Base-by-base conservation (phyloP, 345 rosid genomes). In the Turnera subulata region DNA sequence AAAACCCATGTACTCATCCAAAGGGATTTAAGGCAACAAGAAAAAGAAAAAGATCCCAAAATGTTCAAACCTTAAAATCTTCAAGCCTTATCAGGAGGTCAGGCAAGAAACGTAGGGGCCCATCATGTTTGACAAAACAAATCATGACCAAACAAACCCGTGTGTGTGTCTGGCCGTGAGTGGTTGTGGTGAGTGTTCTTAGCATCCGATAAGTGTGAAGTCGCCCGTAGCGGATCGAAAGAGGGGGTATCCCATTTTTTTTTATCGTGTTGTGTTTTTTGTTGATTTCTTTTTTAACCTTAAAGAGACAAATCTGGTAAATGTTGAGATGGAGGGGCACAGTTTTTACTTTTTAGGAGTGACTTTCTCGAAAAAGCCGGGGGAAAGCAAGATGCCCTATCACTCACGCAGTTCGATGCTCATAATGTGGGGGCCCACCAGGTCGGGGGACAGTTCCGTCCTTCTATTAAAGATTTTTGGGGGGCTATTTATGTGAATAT, bases 311-410 rank as follows among this genome's bases (percentile, higher is more conserved):
- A 22, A 38, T 14, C 5, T 0, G 45, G 58, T 54, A 21, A 55
- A 14, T 39, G 47, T 9, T 4, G 20, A 22, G 33, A 25, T 6
- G 46, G 58, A 39, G 46, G 32, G 47, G 32, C 19, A 39, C 47
- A 23, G 59, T 38, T 21, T 19, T 4, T 0, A 40, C 45, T 40
- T 40, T 40, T 29, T 42, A 42, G 11, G 20, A 5, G 32, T 17
- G 7, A 10, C 47, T 39, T 55, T 55, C 58, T 55, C 47, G 58
- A 38, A 55, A 55, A 55, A 55, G 29, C 46, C 17, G n/a, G 17
- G 12, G 11, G 56, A 53, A 22, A 48, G 33, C 53, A 15, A 32
- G 55, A 55, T 58, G 43, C 52, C 19, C 51, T 18, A 17, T 5
- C 18, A 29, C 21, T 35, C 42, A 39, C 32, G 1, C 37, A 39